These are phyloP conservation scores for Zea luxurians DNA, from an alignment of 176 grass and related monocot species.

Conservation along the genomic window DNA sequence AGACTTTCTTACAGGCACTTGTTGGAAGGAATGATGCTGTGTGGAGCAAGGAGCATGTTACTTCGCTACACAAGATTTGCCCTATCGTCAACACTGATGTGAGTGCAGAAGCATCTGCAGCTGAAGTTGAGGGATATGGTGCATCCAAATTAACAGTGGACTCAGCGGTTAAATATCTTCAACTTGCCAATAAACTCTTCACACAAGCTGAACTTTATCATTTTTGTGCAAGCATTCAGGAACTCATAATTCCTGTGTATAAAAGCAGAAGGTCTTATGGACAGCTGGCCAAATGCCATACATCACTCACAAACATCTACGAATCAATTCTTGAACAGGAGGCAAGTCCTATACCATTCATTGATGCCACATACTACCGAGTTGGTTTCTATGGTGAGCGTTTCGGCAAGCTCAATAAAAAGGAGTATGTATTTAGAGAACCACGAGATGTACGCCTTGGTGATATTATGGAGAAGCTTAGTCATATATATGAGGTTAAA, in stretches of 20 bases:
- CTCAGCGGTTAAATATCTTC: conserved; percentile 97
- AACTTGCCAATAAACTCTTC: conserved; percentile 92
- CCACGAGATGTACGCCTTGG: conserved; percentile 89
- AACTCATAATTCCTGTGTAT: conserved; percentile 96
- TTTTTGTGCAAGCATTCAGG: conserved; percentile 91
- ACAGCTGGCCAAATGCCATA: conserved; percentile 95
- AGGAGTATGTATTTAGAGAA: conserved; percentile 90
- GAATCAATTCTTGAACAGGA: conserved; percentile 98
- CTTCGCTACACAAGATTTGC: conserved; percentile 86
- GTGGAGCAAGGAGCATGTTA: conserved; percentile 87
- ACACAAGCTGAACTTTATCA: conserved; percentile 91
- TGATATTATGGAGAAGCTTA: conserved; percentile 99
- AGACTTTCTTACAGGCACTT: conserved; percentile 65
- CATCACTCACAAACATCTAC: conserved; percentile 83
- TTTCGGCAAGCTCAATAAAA: conserved; percentile 85
- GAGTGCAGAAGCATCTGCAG: conserved; percentile 72
- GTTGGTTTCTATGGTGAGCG: conserved; percentile 95
- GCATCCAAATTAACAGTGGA: conserved; percentile 94
- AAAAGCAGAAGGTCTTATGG: conserved; percentile 93
- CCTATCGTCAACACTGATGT: conserved; percentile 81
- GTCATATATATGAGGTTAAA: conserved; percentile 84
- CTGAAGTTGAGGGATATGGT: conserved; percentile 98
- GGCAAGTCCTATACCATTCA: conserved; percentile 92
- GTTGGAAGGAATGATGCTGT: conserved; percentile 98
- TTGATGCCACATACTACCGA: conserved; percentile 95